Evolutionary conservation across 805 yeast genomes (phyloP).

Genomic region (Teunomyces funiuensis): DNA sequence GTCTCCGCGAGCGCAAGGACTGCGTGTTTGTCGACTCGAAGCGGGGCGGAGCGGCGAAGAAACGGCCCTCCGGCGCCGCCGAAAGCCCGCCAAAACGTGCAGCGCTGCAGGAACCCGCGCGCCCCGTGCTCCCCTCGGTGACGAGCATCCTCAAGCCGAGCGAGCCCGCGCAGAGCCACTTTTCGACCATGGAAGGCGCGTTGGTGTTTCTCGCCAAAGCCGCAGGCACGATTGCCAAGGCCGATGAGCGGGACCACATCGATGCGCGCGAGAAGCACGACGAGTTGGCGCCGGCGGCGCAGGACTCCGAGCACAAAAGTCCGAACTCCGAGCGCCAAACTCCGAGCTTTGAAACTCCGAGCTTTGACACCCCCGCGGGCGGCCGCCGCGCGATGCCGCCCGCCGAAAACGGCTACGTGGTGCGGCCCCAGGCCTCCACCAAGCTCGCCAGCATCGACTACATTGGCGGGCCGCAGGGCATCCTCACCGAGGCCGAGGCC

Average conservation of each 20-base stretch:
- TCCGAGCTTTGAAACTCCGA: too few species aligned
- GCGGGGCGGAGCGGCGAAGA: slow-evolving; percentile 36
- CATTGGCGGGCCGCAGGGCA: slow-evolving; percentile 53
- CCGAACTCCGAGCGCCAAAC: too few species aligned
- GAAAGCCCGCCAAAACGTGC: background rate
- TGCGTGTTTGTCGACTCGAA: slow-evolving; percentile 61
- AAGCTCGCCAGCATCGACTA: slow-evolving; percentile 61
- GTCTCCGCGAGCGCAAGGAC: slow-evolving; percentile 77
- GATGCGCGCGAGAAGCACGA: slow-evolving; percentile 52
- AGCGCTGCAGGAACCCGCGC: background rate
- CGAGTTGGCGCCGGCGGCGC: slow-evolving; percentile 22
- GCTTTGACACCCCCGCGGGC: too few species aligned
- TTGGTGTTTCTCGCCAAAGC: slow-evolving; percentile 73
- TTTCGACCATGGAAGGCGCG: slow-evolving; percentile 56
- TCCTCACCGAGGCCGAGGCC: slow-evolving; percentile 66
- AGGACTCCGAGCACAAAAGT: too few species aligned
- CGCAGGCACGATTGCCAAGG: slow-evolving; percentile 72
- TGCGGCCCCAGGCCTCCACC: slow-evolving; percentile 48
- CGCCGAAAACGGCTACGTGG: slow-evolving; percentile 37
- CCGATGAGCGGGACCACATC: slow-evolving; percentile 62
- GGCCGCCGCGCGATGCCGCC: slow-evolving; percentile 44
- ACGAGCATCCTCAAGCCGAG: slow-evolving; percentile 18
- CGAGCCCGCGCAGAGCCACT: too few species aligned
- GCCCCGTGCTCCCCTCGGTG: slow-evolving; percentile 12
- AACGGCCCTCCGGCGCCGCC: slow-evolving; percentile 41